Base-by-base conservation (phyloP, 129 eudicot species). In the Artemisia annua region DNA sequence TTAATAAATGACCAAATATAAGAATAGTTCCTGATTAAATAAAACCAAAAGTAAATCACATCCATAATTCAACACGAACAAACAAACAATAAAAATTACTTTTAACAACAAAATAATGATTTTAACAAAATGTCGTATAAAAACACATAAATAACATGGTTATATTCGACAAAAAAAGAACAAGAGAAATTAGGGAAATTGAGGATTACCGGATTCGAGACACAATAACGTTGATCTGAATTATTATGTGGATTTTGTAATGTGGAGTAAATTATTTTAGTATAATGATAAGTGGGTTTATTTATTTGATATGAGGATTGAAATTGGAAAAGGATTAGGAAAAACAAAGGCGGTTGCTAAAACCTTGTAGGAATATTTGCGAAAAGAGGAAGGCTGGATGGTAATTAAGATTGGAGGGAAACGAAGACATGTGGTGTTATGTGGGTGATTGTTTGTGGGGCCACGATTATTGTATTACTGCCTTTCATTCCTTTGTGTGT, bases 291-390 rank as follows among this genome's bases (percentile, higher is more conserved):
- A 28, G 43, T 32, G 7, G 43, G 43, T 32, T 32, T 32, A 4
- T 39, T 39, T 39, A 51, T n/a, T n/a, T n/a, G 30, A 7, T 16
- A 15, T 13, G 9, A 30, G 78, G 51, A 12, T 43, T 39, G 19
- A 30, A 39, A 55, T 32, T 30, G 32, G 12, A 32, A 54, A 46
- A 24, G 48, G 50, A 14, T 68, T 68, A n/a, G 76, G 72, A 24
- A 66, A 66, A 67, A 67, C 44, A 49, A 30, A 30, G 60, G 48
- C 32, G 59, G 75, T 70, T 65, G 87, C 85, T 71, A 80, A 83
- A 80, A 81, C 87, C 87, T 82, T 64, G 46, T 39, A 39, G 46
- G 46, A 39, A 39, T 28, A 28, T 39, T 39, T 39, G 46, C 8
- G 44, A 39, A 3, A 39, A 35, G 3, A 30, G 18, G 16, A 11